Evolutionary conservation across 2,329 filamentous ascomycete species (phyloP).

Genomic region (Aschersonia sp.): DNA sequence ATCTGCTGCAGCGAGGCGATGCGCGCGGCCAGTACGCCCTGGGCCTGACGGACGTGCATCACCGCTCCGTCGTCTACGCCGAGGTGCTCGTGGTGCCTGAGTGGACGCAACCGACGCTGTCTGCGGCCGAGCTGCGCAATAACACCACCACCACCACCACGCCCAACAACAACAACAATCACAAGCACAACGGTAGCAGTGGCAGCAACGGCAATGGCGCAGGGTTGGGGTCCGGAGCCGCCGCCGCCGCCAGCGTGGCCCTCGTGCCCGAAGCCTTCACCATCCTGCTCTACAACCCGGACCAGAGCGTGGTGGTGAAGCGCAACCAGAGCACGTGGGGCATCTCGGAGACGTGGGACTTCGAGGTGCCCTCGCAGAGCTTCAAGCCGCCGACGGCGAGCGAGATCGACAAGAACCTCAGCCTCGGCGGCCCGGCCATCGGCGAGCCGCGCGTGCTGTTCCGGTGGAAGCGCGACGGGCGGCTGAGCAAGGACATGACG

Average conservation of each 20-base stretch:
- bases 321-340: conserved; percentile 67
- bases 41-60: conserved; percentile 70
- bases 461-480: conserved; percentile 78
- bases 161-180: not conserved
- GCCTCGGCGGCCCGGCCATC: conserved; percentile 19
- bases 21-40: conserved; percentile 76
- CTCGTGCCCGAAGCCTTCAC: conserved; percentile 64
- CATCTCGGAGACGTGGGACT: conserved; percentile 71
- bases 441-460: conserved; percentile 63
- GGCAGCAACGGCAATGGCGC: not conserved
- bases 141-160: not conserved
- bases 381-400: conserved; percentile 72
- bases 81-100: conserved; percentile 75
- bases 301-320: conserved; percentile 62
- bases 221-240: conserved; percentile 28
- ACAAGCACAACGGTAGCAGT: not conserved
- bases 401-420: conserved; percentile 54
- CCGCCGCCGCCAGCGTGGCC: conserved; percentile 48
- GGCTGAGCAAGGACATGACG: conserved; percentile 73
- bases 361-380: conserved; percentile 75
- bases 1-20: conserved; percentile 58
- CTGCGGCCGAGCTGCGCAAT: conserved; percentile 59
- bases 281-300: conserved; percentile 89
- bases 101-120: conserved; percentile 72
- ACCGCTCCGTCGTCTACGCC: conserved; percentile 68